Percentiles rank a stretch among this genome's conserved stretches.
Evolutionary conservation across 2,329 filamentous ascomycete species (phyloP).

Genomic region (Macrophomina tecta): DNA sequence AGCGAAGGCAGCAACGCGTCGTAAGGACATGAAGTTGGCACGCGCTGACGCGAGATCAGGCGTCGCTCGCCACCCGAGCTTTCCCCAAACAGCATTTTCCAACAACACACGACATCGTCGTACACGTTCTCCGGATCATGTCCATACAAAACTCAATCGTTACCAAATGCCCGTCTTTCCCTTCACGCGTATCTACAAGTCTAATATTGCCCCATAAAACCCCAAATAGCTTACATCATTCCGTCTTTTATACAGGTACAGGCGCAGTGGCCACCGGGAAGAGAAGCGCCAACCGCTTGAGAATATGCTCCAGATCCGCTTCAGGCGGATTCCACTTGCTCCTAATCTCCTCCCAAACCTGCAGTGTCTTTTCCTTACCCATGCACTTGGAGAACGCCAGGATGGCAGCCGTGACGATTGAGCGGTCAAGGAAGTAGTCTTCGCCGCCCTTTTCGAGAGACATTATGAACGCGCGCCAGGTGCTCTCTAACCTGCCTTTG

Average conservation of each 20-base stretch:
- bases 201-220: neutral
- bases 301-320: conserved; percentile 40
- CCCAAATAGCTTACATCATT: neutral
- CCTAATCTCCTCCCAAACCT: conserved; percentile 59
- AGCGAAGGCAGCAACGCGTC: neutral
- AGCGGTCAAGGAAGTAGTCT: conserved; percentile 45
- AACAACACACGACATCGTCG: neutral
- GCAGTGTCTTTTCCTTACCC: conserved; percentile 57
- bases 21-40: neutral
- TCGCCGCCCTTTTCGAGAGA: conserved; percentile 34
- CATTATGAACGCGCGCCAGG: conserved; percentile 66
- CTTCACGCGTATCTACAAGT: neutral
- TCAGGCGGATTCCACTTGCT: conserved; percentile 45
- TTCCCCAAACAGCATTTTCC: conserved; percentile 20
- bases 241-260: neutral
- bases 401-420: conserved; percentile 66
- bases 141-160: neutral
- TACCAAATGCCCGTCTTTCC: neutral
- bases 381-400: conserved; percentile 68
- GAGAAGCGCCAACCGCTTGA: neutral
- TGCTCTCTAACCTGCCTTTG: conserved; percentile 66
- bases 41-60: conserved; percentile 12
- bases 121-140: neutral
- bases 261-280: neutral
- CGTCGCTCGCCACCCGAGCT: conserved; percentile 12